Evolutionary conservation across 1,284 basidiomycete species (phyloP), one percentile per base, ranked within the genome.

Genomic region (Puccinia novopanici): DNA sequence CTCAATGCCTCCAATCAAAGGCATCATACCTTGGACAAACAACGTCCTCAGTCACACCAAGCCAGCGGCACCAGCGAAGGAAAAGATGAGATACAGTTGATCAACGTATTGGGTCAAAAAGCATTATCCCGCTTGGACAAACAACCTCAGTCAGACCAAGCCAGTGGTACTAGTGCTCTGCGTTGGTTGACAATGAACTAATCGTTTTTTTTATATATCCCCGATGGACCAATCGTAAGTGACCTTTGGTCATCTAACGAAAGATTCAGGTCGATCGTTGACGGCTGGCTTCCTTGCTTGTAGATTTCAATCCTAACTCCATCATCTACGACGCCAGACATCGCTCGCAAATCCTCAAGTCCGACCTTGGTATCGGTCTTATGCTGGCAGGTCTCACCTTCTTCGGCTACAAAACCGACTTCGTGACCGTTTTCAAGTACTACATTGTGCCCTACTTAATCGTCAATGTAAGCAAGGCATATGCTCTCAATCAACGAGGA

Each of bases 381-480:
- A 93, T 92, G 89, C 83, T 93, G 63, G 88, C 86, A 67, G 89
- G 86, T 24, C 84, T 98, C 72, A 61, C 57, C 22, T 37, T 24
- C 40, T 42, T 80, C 13, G 87, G 83, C 24, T 87, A 87, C 75
- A 91, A 90, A 85, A 89, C 90, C 81, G 57, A 82, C 63, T 88
- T 89, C 86, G 86, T 89, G 80, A 91, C 89, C 80, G 91, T 93
- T 27, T 92, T 95, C 87, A 86, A 87, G 74, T 87, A 93, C 84
- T 99, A 98, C 87, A 86, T 92, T 80, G 89, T 93, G 30, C 94
- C 95, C 76, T 99, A 99, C 89, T 89, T 99, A 82, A 94, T 91
- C 90, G 92, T 88, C 84, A 90, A 90, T 88, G 87, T 86, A 82
- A 82, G 86, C 86, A 30, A 82, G 42, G 5, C n/a, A 2, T 27